Evolutionary conservation across 805 yeast species (phyloP).

Genomic region (Barnettozyma vustinii): DNA sequence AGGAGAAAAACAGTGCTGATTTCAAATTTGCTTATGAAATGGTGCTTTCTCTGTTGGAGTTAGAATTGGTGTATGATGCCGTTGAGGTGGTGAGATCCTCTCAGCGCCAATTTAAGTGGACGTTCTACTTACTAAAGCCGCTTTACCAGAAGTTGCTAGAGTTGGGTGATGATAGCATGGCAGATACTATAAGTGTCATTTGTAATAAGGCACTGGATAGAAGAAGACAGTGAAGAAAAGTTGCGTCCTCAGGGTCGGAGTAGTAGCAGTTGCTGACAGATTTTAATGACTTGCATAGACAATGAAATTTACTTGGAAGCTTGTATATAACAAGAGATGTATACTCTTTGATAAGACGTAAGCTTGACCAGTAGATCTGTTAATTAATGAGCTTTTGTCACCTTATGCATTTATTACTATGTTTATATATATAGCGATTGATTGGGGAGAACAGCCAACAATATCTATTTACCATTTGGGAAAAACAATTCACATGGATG

Average conservation of each 20-base stretch:
- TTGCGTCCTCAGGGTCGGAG: too few species aligned
- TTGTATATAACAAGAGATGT: neutral
- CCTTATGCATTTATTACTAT: too few species aligned
- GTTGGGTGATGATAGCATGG: slow-evolving; percentile 38
- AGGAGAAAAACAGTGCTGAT: slow-evolving; percentile 42
- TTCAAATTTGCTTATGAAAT: slow-evolving; percentile 68
- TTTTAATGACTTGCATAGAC: neutral
- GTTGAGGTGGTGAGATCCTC: slow-evolving; percentile 62
- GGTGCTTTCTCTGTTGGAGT: slow-evolving; percentile 52
- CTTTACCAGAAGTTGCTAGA: slow-evolving; percentile 35
- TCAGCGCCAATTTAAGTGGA: slow-evolving; percentile 68
- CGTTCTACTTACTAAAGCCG: slow-evolving; percentile 37
- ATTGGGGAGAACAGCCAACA: too few species aligned
- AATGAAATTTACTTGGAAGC: neutral
- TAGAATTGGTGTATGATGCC: slow-evolving; percentile 63
- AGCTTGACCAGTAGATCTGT: too few species aligned
- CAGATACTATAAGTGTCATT: slow-evolving; percentile 26
- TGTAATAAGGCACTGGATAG: slow-evolving; percentile 21
- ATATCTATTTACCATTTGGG: too few species aligned
- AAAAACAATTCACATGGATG: too few species aligned
- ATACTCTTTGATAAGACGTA: neutral
- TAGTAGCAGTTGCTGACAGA: too few species aligned
- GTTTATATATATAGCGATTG: too few species aligned
- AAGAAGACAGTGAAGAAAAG: neutral
- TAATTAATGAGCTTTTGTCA: too few species aligned